Evolutionary conservation across 176 grass and related monocot genomes (phyloP), one percentile per base, ranked within the genome.

Genomic region (Microstegium vimineum): DNA sequence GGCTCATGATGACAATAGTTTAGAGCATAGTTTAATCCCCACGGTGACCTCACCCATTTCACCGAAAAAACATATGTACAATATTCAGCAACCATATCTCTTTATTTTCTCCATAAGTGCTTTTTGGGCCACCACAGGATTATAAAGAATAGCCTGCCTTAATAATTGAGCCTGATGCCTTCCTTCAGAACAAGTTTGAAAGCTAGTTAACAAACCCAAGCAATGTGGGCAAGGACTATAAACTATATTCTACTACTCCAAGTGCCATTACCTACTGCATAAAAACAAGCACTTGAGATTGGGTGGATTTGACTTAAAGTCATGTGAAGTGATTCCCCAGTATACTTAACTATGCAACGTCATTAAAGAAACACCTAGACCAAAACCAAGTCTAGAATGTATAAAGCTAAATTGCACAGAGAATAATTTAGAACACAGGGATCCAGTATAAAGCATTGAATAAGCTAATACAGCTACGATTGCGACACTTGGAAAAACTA

Each of bases 221-320:
- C 86, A 94, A 88, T 88, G 84, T 86, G 89, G 83, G 89, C 83
- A 86, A 78, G 74, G 89, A 85, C 79, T 75, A 73, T 79, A 82
- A 89, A 86, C 36, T 77, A 90, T 86, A 67, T 63, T 75, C 37
- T 86, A 86, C 52, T 89, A 72, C 93, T 94, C 90, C 86, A 82
- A 98, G 87, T 95, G 90, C 77, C 90, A 91, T 93, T 93, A 98
- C 92, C 92, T 90, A 91, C 92, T 93, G 76, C 86, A 93, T 93
- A 89, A 86, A 88, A 94, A 85, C 85, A 93, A 83, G 59, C 42
- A 87, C 82, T 88, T 83, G 84, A 93, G 90, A 93, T 98, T 74
- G 92, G 89, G 90, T 98, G 89, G 88, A 98, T 94, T 98, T 98
- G 84, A 94, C 95, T 86, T 98, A 94, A 98, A 98, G 92, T 91